Evolutionary conservation across 2,329 filamentous ascomycete genomes (phyloP).

Genomic region (Colletotrichum eremochloae): DNA sequence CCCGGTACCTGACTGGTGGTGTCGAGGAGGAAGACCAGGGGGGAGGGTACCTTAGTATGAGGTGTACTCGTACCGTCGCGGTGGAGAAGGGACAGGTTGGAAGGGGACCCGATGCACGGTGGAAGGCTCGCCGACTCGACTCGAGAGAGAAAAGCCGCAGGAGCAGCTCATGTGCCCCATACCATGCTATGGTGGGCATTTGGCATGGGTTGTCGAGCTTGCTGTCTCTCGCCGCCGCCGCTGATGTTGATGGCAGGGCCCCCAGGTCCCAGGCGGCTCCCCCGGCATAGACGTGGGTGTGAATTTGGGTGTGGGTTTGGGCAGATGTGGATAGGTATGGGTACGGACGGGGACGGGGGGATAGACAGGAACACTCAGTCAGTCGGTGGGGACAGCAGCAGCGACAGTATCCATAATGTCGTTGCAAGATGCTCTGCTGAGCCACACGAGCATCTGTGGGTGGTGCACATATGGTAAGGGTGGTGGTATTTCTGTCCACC

Average conservation of each 20-base stretch:
- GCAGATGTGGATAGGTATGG: conserved; percentile 16
- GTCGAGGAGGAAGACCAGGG: conserved; percentile 20
- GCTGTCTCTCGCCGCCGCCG: conserved; percentile 8
- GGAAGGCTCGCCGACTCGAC: conserved; percentile 52
- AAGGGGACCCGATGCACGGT: conserved; percentile 51
- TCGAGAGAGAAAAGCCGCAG: conserved; percentile 53
- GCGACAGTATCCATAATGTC: conserved; percentile 9
- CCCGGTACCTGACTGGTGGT: conserved; percentile 56
- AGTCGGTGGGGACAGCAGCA: neutral
- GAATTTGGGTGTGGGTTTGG: conserved; percentile 3
- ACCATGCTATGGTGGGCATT: conserved; percentile 46
- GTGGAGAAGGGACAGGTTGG: conserved; percentile 50
- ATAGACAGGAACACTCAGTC: conserved; percentile 7
- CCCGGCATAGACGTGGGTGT: conserved; percentile 13
- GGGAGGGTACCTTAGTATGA: conserved; percentile 26
- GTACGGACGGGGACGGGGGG: neutral
- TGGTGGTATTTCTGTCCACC: conserved; percentile 36
- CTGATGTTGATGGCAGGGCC: neutral
- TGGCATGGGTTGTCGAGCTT: conserved; percentile 36
- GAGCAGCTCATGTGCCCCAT: conserved; percentile 50
- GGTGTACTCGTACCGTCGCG: conserved; percentile 42
- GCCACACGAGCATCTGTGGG: conserved; percentile 51
- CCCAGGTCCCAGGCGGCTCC: conserved; percentile 16
- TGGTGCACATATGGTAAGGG: conserved; percentile 32
- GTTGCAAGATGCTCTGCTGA: conserved; percentile 49